These are phyloP conservation scores for Domatiomyces globalis DNA, from an alignment of 2,329 filamentous ascomycete genomes.

Conservation along the genomic window DNA sequence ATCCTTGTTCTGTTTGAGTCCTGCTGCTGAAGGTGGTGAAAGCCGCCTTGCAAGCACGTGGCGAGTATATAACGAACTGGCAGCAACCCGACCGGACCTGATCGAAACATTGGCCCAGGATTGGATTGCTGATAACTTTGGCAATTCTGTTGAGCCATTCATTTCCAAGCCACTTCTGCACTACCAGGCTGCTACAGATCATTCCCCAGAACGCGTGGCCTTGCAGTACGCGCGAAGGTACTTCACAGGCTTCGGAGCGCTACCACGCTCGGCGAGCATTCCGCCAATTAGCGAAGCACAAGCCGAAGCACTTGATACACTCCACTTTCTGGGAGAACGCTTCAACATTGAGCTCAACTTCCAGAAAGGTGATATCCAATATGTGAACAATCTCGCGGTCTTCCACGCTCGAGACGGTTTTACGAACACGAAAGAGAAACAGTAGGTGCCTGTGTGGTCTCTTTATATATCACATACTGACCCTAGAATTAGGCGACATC, in stretches of 20 bases:
- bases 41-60: slow-evolving; percentile 41
- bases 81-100: slow-evolving; percentile 38
- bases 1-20: slow-evolving; percentile 34
- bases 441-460: slow-evolving; percentile 20
- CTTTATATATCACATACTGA: neutral
- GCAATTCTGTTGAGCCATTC: slow-evolving; percentile 34
- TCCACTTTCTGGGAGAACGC: slow-evolving; percentile 37
- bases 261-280: slow-evolving; percentile 29
- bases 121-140: slow-evolving; percentile 39
- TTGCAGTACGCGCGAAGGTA: slow-evolving; percentile 47
- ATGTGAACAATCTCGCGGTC: slow-evolving; percentile 39
- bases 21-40: slow-evolving; percentile 36
- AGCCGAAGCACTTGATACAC: slow-evolving; percentile 38
- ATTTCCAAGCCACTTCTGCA: slow-evolving; percentile 32
- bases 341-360: slow-evolving; percentile 32
- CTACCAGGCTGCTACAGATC: slow-evolving; percentile 36
- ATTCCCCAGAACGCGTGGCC: slow-evolving; percentile 38
- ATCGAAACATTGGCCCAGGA: slow-evolving; percentile 36
- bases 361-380: slow-evolving; percentile 37
- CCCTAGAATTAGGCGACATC: slow-evolving; percentile 25
- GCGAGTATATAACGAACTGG: slow-evolving; percentile 43
- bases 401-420: slow-evolving; percentile 39
- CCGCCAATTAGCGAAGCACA: slow-evolving; percentile 39
- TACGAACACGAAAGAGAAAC: slow-evolving; percentile 25
- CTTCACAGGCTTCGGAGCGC: slow-evolving; percentile 39